phyloP scores from a whole-genome alignment of 345 rosid genomes.

The Microcos paniculata region DNA sequence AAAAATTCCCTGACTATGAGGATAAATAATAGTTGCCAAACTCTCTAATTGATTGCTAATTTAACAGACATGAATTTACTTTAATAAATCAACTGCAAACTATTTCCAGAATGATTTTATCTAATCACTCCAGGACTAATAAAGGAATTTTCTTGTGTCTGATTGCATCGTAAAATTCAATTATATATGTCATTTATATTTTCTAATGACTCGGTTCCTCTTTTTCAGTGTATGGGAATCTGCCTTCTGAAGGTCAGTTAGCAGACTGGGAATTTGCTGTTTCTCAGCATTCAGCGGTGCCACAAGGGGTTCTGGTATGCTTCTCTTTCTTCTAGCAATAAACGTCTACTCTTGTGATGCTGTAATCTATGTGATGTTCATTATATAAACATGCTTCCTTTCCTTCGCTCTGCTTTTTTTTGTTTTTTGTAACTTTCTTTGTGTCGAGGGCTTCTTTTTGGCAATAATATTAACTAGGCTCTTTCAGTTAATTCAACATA shows the following conservation, averaged over 20 bases:
- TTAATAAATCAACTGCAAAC: neutral
- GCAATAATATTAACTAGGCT: neutral
- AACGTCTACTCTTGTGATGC: neutral
- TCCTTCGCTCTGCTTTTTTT: too few relatives aligned
- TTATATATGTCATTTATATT: neutral
- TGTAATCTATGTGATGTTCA: neutral
- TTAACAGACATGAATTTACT: neutral
- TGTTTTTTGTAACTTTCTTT: neutral
- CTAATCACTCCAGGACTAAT: neutral
- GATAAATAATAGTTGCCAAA: neutral
- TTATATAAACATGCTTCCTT: neutral
- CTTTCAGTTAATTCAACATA: neutral
- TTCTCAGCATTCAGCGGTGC: conserved; percentile 96
- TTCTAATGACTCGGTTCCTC: neutral
- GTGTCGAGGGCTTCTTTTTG: neutral
- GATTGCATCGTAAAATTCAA: neutral
- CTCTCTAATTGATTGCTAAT: neutral
- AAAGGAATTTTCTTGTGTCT: neutral
- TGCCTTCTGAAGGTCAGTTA: conserved; percentile 45
- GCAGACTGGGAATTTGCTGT: conserved; percentile 96
- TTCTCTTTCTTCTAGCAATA: conserved; percentile 12
- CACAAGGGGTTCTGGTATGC: conserved; percentile 80
- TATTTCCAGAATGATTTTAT: neutral
- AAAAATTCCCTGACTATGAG: neutral
- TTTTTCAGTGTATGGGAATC: conserved; percentile 80